These are phyloP conservation scores for Candida neerlandica DNA, from an alignment of 1,139 yeast genomes.

Conservation along the genomic window DNA sequence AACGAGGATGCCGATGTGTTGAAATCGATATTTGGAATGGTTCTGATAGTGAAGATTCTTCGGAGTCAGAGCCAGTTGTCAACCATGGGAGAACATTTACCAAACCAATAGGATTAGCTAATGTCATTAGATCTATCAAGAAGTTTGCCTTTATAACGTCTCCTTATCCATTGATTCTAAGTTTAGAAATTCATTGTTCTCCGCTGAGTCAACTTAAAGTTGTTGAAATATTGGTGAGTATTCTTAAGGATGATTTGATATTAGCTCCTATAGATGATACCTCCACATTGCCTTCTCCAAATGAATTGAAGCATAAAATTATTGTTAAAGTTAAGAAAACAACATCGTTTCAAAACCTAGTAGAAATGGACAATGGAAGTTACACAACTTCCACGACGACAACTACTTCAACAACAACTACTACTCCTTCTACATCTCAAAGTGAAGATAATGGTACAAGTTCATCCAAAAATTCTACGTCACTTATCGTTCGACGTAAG, in stretches of 20 bases:
- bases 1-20: slow-evolving; percentile 88
- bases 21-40: slow-evolving; percentile 98
- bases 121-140: slow-evolving; percentile 71
- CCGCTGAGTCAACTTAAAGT: slow-evolving; percentile 62
- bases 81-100: slow-evolving; percentile 89
- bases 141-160: slow-evolving; percentile 86
- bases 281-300: slow-evolving; percentile 67
- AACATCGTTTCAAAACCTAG: slow-evolving; percentile 24
- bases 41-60: slow-evolving; percentile 18
- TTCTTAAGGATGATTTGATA: slow-evolving; percentile 63
- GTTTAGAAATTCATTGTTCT: slow-evolving; percentile 83
- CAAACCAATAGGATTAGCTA: slow-evolving; percentile 63
- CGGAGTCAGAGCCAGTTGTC: slow-evolving; percentile 67
- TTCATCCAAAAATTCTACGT: neutral
- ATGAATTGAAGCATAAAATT: slow-evolving; percentile 65
- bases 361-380: slow-evolving; percentile 27
- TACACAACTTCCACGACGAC: slow-evolving; percentile 32
- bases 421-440: slow-evolving; percentile 49
- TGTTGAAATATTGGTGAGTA: slow-evolving; percentile 50
- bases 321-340: slow-evolving; percentile 76
- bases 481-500: slow-evolving; percentile 28
- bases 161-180: slow-evolving; percentile 83
- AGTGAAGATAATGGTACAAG: slow-evolving; percentile 44
- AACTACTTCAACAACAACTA: slow-evolving; percentile 36
- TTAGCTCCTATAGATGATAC: slow-evolving; percentile 37